These are phyloP conservation scores for Prunus padus DNA, from an alignment of 306 rosid species.

Conservation along the genomic window DNA sequence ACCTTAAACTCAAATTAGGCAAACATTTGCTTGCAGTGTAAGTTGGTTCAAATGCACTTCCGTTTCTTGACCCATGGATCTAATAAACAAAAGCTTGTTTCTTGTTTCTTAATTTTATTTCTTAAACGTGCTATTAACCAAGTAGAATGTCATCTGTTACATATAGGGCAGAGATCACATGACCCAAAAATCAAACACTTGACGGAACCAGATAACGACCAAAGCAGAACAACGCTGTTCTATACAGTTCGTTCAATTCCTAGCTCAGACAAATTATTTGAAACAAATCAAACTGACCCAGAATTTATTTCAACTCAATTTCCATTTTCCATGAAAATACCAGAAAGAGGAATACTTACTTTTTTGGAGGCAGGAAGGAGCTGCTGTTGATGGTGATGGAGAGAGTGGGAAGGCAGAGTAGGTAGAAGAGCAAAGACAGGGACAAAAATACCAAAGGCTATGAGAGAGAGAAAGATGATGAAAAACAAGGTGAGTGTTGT, in stretches of 20 bases:
- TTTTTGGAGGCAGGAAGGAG: constrained; percentile 24
- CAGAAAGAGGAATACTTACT: constrained; percentile 28
- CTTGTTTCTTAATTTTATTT: no score
- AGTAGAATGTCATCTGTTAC: neutral
- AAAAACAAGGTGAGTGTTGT: constrained; percentile 40
- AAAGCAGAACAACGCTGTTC: no score
- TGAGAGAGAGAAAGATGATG: constrained; percentile 41
- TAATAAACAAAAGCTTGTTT: neutral
- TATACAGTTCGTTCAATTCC: no score
- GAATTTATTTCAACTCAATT: neutral
- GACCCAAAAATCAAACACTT: neutral
- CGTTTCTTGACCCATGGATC: neutral
- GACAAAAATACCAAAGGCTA: constrained; percentile 37
- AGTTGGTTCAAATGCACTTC: neutral
- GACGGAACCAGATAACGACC: no score
- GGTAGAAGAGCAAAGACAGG: constrained; percentile 68
- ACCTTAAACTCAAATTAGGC: neutral
- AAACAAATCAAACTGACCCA: constrained; percentile 7
- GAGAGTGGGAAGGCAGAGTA: constrained; percentile 34
- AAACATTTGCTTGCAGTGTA: neutral
- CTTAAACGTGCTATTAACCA: neutral
- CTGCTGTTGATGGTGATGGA: constrained; percentile 20
- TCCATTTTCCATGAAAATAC: neutral
- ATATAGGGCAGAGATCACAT: neutral
- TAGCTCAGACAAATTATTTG: neutral